phyloP scores from a whole-genome alignment of 148 eudicot genomes.

The Bassia scoparia region DNA sequence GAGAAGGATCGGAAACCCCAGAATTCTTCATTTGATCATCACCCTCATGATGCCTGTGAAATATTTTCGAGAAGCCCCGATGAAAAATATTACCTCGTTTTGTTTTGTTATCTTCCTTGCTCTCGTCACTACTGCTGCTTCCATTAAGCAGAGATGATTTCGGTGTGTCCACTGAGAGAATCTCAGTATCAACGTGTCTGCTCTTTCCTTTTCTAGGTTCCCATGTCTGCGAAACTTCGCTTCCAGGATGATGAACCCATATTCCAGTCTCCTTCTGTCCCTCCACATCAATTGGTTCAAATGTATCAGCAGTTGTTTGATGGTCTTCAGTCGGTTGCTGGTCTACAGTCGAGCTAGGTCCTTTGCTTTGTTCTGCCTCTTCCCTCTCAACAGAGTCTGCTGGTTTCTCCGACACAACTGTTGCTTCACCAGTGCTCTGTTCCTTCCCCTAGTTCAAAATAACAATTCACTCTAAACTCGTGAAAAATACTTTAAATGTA shows the following conservation, averaged over 20 bases:
- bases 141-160: constrained; percentile 32
- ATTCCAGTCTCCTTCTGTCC: constrained; percentile 75
- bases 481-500: neutral
- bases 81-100: constrained; percentile 32
- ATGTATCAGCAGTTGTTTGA: constrained; percentile 39
- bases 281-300: constrained; percentile 62
- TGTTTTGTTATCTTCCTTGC: constrained; percentile 26
- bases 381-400: constrained; percentile 30
- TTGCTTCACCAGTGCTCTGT: constrained; percentile 24
- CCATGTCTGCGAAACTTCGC: constrained; percentile 67
- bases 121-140: constrained; percentile 49
- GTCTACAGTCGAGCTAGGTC: constrained; percentile 18
- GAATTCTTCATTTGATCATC: constrained; percentile 27
- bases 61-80: constrained; percentile 54
- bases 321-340: constrained; percentile 5
- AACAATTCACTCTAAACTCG: too few species aligned
- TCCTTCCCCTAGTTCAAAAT: constrained; percentile 62
- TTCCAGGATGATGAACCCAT: constrained; percentile 84
- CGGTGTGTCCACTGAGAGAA: constrained; percentile 32
- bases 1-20: constrained; percentile 33
- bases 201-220: constrained; percentile 77
- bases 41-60: constrained; percentile 41
- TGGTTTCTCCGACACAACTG: constrained; percentile 20
- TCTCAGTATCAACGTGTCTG: constrained; percentile 37
- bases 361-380: constrained; percentile 21